Evolutionary conservation across 192 early-diverging fungal species (phyloP).

Genomic region (Linnemannia zychae): DNA sequence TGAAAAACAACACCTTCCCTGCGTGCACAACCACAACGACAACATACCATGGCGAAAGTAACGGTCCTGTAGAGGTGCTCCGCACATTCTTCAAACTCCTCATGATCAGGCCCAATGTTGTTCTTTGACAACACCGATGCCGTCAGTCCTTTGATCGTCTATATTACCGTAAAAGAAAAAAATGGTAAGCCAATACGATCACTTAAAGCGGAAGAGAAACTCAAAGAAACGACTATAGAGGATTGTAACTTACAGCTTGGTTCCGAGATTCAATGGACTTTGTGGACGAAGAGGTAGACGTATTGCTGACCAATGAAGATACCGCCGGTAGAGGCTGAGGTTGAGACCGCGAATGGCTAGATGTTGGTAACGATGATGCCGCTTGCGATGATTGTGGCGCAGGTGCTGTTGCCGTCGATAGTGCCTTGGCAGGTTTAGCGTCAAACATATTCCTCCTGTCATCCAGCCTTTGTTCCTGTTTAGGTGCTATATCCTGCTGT

Average conservation of each 20-base stretch:
- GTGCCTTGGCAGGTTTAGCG: neutral
- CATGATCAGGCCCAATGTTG: slow-evolving; percentile 27
- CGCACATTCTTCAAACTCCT: slow-evolving; percentile 42
- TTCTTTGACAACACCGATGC: slow-evolving; percentile 25
- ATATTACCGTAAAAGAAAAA: neutral
- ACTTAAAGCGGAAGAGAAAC: no score
- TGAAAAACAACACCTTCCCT: neutral
- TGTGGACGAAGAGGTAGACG: neutral
- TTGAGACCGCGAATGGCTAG: neutral
- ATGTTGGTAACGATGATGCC: neutral
- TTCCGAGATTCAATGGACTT: slow-evolving; percentile 46
- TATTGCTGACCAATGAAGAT: neutral
- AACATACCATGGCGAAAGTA: slow-evolving; percentile 41
- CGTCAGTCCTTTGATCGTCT: slow-evolving; percentile 34
- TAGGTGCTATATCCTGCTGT: neutral
- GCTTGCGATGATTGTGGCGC: neutral
- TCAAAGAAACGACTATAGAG: neutral
- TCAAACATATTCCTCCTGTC: neutral
- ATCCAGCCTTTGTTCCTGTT: neutral
- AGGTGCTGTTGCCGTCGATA: neutral
- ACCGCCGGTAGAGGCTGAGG: neutral
- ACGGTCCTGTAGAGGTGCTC: slow-evolving; percentile 32
- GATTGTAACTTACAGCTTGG: slow-evolving; percentile 32
- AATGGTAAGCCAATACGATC: neutral
- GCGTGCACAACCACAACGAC: no score